phyloP scores from a whole-genome alignment of 2,329 filamentous ascomycete genomes.

The Colletotrichum spinosum region DNA sequence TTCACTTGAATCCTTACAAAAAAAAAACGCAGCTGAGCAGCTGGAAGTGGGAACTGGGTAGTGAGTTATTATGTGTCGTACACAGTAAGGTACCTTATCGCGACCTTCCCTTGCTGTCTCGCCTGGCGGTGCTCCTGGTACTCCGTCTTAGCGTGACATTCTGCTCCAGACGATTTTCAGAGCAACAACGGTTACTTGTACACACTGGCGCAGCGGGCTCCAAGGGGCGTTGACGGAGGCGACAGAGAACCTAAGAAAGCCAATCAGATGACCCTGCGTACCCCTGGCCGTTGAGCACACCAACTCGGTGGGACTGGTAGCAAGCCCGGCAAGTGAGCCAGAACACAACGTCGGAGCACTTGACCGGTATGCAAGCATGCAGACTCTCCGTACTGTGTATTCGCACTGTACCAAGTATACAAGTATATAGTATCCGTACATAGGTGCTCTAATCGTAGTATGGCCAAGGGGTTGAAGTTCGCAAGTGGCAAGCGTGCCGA shows the following conservation, averaged over 20 bases:
- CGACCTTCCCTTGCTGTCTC: constrained; percentile 7
- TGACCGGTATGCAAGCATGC: too few species aligned
- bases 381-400: too few species aligned
- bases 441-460: neutral
- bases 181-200: constrained; percentile 16
- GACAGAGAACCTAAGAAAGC: neutral
- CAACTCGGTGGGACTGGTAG: constrained; percentile 19
- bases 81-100: neutral
- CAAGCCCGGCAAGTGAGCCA: constrained; percentile 7
- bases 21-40: too few species aligned
- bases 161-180: constrained; percentile 11
- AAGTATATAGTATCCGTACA: too few species aligned
- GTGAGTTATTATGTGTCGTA: too few species aligned
- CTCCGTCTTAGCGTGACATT: constrained; percentile 9
- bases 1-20: too few species aligned
- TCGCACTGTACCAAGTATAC: too few species aligned
- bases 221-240: neutral
- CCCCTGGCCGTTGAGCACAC: constrained; percentile 15
- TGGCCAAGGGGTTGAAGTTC: constrained; percentile 13
- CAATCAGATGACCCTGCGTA: constrained; percentile 17
- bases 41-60: too few species aligned
- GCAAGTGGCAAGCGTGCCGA: constrained; percentile 34
- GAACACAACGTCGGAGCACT: too few species aligned
- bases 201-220: neutral
- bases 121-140: constrained; percentile 3